Base-by-base conservation (phyloP, 257 asterid genomes). In the Cruciata laevipes region DNA sequence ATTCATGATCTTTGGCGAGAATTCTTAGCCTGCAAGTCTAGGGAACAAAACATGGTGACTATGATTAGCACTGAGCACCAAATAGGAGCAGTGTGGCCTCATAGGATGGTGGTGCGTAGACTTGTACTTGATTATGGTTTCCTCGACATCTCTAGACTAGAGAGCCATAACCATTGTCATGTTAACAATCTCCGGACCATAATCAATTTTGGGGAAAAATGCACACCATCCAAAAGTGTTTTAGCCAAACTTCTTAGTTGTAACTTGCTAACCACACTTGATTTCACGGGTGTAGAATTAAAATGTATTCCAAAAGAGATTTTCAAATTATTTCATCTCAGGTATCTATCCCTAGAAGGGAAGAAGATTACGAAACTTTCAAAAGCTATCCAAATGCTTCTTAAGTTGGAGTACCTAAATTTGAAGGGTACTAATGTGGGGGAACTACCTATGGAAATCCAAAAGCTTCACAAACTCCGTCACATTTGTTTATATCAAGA, bases 1-100 rank as follows among this genome's bases (percentile, higher is more conserved):
- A 62, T 76, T 27, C 77, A 68, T 33, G 73, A 72, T 44, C 37
- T 57, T 6, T 20, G 66, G 38, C 56, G 68, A 35, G 77, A 76
- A 33, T 3, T 72, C 16, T 10, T 64, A 3, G 25, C 56, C 33
- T 30, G 24, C 12, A 55, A 68, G 49, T 47, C 61, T 8, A 38
- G 21, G 17, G 77, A 63, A 24, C 69, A 66, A 55, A 62, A 44
- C 30, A 32, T 73, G 35, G 49, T 59, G 30, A 20, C 64, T 5
- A 31, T 5, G 35, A 31, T 31, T 31, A 31, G 35, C 5, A 31
- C 35, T 31, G 35, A 2, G 5, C 35, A 31, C 3, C 2, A 31
- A 5, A 5, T 31, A 31, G 35, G 35, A 31, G 35, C 6, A 0
- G 10, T 1, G 20, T 21, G 25, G 13, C 18, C n/a, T 7, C 51